A percentile compares a stretch with the other conserved stretches of the same genome.
Conservation (phyloP, 2,329 filamentous ascomycete genomes). For the Trichoderma gracile region DNA sequence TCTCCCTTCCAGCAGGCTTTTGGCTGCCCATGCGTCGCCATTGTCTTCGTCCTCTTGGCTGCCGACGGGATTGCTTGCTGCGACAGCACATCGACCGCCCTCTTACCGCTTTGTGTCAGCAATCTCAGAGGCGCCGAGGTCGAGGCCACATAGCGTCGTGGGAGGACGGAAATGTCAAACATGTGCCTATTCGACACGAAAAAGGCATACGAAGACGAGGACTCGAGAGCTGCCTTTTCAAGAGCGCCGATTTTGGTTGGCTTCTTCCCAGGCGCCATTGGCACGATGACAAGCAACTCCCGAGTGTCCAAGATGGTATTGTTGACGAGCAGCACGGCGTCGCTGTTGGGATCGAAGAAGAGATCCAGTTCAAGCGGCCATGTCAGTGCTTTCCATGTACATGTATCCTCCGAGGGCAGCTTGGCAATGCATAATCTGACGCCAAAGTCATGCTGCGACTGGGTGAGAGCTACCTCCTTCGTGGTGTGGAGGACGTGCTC, state of each 20-base stretch:
- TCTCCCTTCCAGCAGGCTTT: neutral
- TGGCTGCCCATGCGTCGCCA: neutral
- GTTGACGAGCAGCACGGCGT: neutral
- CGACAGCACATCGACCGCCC: neutral
- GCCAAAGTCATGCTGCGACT: constrained; percentile 4
- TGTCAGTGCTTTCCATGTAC: neutral
- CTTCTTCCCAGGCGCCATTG: neutral
- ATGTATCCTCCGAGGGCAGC: neutral
- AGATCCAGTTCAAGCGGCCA: neutral
- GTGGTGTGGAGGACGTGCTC: neutral
- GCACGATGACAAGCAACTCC: neutral
- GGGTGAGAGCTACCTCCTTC: neutral
- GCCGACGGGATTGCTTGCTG: neutral
- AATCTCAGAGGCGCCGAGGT: neutral
- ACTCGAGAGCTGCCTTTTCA: neutral
- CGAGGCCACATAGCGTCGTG: neutral
- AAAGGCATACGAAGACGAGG: neutral
- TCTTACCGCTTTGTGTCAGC: neutral
- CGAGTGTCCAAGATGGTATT: neutral
- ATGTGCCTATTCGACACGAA: neutral
- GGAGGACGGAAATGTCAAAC: neutral
- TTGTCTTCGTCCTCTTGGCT: neutral
- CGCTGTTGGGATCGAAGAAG: constrained; percentile 10
- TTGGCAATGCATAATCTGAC: neutral
- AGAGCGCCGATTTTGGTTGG: neutral